Percentiles rank a stretch among this genome's conserved stretches.
Conservation (phyloP, 140 eudicot species). For the Flaveria floridana region DNA sequence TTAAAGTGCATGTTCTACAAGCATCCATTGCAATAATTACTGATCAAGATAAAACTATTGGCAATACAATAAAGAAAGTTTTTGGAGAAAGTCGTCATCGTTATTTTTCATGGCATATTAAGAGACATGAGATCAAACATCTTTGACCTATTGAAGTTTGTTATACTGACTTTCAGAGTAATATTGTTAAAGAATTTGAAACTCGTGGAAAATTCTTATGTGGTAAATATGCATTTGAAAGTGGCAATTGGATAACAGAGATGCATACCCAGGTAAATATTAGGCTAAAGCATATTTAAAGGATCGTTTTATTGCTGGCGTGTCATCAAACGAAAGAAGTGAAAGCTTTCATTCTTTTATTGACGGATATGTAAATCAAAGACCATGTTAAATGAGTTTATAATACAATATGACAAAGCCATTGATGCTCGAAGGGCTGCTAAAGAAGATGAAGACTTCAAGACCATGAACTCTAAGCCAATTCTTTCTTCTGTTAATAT, state of each 20-base stretch:
- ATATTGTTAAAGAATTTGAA: background rate
- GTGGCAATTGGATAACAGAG: background rate
- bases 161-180: background rate
- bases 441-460: background rate
- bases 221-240: background rate
- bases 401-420: background rate
- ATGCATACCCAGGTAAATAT: background rate
- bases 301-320: background rate
- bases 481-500: background rate
- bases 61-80: background rate
- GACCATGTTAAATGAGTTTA: background rate
- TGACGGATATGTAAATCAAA: background rate
- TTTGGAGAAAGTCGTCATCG: background rate
- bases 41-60: background rate
- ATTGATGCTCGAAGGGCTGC: background rate
- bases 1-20: background rate
- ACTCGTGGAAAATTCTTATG: background rate
- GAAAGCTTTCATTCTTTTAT: background rate
- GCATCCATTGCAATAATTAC: background rate
- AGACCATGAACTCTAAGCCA: background rate
- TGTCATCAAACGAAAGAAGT: background rate
- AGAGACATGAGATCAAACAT: background rate
- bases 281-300: background rate
- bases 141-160: background rate
- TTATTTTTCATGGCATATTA: slow-evolving; percentile 5